Base-by-base conservation (phyloP, 1,284 basidiomycete species). In the Peniophora sp. region DNA sequence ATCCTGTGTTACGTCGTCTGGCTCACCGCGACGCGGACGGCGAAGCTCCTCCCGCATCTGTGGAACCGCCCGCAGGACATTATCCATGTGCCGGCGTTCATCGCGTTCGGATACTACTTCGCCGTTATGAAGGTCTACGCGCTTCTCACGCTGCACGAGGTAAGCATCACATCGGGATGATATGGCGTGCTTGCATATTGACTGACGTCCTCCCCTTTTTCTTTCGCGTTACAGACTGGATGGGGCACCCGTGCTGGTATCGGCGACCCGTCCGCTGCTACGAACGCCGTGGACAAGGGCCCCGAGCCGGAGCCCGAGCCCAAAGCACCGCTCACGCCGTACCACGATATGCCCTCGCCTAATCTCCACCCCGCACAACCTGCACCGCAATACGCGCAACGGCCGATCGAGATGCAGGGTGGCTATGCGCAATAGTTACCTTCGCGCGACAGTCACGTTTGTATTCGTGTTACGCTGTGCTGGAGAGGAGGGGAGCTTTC, bases 191-290 rank as follows among this genome's bases (percentile, higher is more conserved):
- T 58, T 32, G 34, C 35, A 50, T 18, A 35, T 52, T 52, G 46
- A 39, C 43, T 36, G 22, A 42, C 39, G 45, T 24, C 18, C 15
- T 24, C 44, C 24, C 46, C 12, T 50, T 18, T 51, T 36, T 36
- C 49, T 27, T 36, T 47, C 42, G 23, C 20, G 50, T 24, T 54
- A 6, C 52, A 86, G 82, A 92, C 89, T 62, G 89, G 85, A 53
- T 95, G 92, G 92, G 92, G 91, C 50, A 95, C 92, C 18, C 85
- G 92, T 64, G 78, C 89, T 8, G 92, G 92, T 72, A 89, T 95
- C 61, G 90, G 88, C 64, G 87, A 90, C 70, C 81, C 81, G 1
- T 72, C 80, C 3, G 79, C 81, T 44, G 86, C 86, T 36, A 88
- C 84, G 2, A 78, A 79, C 10, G 85, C 85, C 15, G 70, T 75